Evolutionary conservation across 2,329 filamentous ascomycete genomes (phyloP), one percentile per base, ranked within the genome.

Genomic region (Alternaria sp.): DNA sequence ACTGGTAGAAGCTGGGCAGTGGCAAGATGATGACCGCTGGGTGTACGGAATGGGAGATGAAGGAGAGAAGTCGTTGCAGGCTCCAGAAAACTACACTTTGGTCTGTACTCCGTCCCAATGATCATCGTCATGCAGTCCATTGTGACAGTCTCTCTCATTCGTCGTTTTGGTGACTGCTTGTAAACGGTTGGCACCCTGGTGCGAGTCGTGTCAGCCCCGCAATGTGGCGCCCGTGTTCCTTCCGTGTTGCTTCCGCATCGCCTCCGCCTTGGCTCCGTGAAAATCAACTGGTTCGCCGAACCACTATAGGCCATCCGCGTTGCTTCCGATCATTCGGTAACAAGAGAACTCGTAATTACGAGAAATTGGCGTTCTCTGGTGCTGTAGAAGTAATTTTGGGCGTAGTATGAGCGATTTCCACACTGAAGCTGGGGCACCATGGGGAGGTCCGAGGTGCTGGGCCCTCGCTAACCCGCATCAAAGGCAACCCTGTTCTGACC

Each of bases 401-500:
- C 40, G 12, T 68, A 66, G 54, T 12, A 28, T 54, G 54, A 50
- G 59, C 49, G 50, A 50, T 36, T 59, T 56, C 19, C 28, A 13
- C 11, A 8, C 25, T 26, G 11, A 44, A n/a, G 15, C 17, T 47
- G 49, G 61, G 50, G 54, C 47, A 60, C 62, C 56, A 65, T 64
- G 69, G 68, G 66, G 64, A 59, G 61, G 11, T 57, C 56, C 43
- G 19, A 51, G 19, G 43, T 15, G 57, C 61, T 59, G 61, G 57
- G 59, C 15, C 13, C 25, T 69, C 65, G 69, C 67, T 71, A 68
- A 69, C 67, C 68, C 68, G 46, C 54, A 52, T 36, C 36, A 46
- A 58, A 54, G 46, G 43, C 13, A 30, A 45, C 40, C 59, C 67
- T 62, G 47, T 32, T 23, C 56, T 46, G 43, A 58, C 57, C 19